Base-by-base conservation (phyloP, 2,329 filamentous ascomycete genomes). In the Paracorniculantispora psalliotae region DNA sequence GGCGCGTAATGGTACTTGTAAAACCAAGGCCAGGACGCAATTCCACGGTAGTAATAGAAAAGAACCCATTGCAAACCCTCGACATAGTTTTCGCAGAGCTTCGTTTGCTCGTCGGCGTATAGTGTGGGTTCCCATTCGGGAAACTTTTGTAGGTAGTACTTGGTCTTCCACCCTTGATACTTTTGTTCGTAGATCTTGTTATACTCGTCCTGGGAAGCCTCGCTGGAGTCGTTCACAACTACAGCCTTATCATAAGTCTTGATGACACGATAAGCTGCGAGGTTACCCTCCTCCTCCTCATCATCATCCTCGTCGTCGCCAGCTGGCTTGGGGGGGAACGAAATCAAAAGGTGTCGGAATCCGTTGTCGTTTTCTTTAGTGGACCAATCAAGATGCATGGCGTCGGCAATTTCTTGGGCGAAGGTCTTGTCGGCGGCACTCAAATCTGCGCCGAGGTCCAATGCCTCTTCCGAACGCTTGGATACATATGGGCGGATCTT, bases 11-110 rank as follows among this genome's bases (percentile, higher is more conserved):
- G 96, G 73, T 96, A 99, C 61, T 82, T 81, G 74, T 97, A 99
- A 76, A 90, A 99, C 94, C 94, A 99, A 15, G 94, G 92, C 94
- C 94, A 99, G 13, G 93, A 97, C 17, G 91, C 94, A 61, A 99
- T 94, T 62, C 94, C 94, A 57, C 88, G 88, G 76, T 99, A 99
- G 75, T 99, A 99, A 78, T 99, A 99, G 74, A 89, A 97, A 52
- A 99, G 79, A 46, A 99, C 94, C 96, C 94, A 99, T 72, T 99
- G 94, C 61, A 99, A 77, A 62, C 94, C 94, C 75, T 99, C 91
- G 7, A 99, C 92, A 68, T 99, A 99, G 74, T 97, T 99, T 74
- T 97, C 92, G 26, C 91, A 89, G 61, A 99, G 79, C 63, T 89
- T 87, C 57, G 80, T 87, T 69, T 97, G 81, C 72, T 96, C 91